Conservation (phyloP, 1,284 basidiomycete genomes). For the Exobasidium rhododendri region DNA sequence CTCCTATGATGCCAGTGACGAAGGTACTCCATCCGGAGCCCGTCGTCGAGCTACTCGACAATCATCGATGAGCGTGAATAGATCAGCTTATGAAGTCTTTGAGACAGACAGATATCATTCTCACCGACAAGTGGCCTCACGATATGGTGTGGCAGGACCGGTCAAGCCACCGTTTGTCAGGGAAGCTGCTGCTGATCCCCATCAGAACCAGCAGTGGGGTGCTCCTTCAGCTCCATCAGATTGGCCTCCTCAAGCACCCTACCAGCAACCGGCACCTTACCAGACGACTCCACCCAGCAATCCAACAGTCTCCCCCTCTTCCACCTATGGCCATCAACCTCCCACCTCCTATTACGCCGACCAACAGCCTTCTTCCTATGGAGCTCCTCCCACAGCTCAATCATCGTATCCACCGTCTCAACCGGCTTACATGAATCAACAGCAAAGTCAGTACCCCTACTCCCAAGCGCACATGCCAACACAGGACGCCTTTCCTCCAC, state of each 20-base stretch:
- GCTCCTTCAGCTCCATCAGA: not conserved
- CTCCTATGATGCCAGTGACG: constrained; percentile 39
- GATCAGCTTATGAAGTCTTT: not conserved
- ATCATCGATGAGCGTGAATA: not conserved
- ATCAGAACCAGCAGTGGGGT: not conserved
- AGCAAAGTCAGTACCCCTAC: not conserved
- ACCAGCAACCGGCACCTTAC: not conserved
- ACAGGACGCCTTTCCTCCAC: not conserved
- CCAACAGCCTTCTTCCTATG: no score
- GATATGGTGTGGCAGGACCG: not conserved
- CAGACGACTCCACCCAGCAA: no score
- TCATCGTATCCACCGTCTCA: not conserved
- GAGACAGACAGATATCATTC: not conserved
- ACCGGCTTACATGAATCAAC: not conserved
- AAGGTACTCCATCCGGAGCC: constrained; percentile 6
- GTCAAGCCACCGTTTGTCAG: constrained; percentile 4
- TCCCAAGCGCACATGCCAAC: not conserved
- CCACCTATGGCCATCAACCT: not conserved
- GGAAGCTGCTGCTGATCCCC: not conserved
- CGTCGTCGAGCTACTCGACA: not conserved
- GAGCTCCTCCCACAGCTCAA: not conserved
- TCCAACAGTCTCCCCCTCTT: no score
- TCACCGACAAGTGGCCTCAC: not conserved
- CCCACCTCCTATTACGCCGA: no score
- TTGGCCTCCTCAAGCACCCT: not conserved